Evolutionary conservation across 768 basidiomycete species (phyloP), one percentile per base, ranked within the genome.

Genomic region (Auricularia sp.): DNA sequence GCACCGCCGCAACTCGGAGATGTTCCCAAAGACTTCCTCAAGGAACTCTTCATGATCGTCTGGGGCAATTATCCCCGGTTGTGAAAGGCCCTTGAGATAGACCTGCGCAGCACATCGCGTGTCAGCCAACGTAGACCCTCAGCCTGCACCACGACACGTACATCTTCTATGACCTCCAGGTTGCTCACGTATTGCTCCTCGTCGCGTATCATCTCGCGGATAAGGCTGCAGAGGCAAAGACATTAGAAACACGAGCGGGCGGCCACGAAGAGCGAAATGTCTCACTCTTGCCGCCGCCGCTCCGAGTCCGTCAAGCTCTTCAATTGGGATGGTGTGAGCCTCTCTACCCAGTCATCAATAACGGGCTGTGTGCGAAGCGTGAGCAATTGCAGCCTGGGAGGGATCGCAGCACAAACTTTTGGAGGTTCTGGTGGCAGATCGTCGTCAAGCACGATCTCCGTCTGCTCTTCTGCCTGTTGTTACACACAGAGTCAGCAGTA

Each of bases 171-270:
- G 1, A 86, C 80, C 66, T 92, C 88, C 7, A 99, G 81, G 71
- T 99, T 96, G 64, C 87, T 85, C 54, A 93, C 77, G 72, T 95
- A 97, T 71, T 93, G 89, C 68, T 92, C 87, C 73, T 98, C 96
- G 69, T 92, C 88, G 68, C 81, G 81, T 68, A 98, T 91, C 44
- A 95, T 82, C 71, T 92, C 93, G 72, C 90, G 87, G 64, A 99
- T 95, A 70, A 87, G 82, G 54, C 83, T 83, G 66, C 56, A 59
- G 33, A 13, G 33, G 56, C 6, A 1, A 6, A 7, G 3, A 3
- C 21, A 33, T 59, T 2, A 29, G 29, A 29, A 13, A 14, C 11
- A 29, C 7, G 56, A 29, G 24, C 21, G 24, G 24, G 34, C 11
- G 8, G 54, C 1, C 39, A 51, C 21, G 47, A 21, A 8, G 47